Conservation (phyloP, 1,284 basidiomycete genomes). For the Puccinia novopanici region DNA sequence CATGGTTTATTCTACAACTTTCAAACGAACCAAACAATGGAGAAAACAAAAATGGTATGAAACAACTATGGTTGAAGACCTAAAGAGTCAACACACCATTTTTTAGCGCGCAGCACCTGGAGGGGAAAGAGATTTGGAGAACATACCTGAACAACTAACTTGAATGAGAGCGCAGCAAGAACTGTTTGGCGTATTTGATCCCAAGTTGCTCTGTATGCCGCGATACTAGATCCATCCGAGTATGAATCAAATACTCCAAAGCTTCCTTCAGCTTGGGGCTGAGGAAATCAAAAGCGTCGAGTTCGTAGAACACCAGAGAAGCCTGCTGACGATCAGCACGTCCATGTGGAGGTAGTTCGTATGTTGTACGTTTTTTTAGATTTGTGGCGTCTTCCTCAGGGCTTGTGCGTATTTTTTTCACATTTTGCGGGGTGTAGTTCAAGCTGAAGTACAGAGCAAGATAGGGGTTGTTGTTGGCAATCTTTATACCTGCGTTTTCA, state of each 20-base stretch:
- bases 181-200: slow-evolving; percentile 10
- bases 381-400: too few relatives aligned
- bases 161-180: slow-evolving; percentile 6
- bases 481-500: neutral
- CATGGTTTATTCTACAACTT: too few relatives aligned
- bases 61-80: slow-evolving; percentile 4
- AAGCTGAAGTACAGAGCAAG: neutral
- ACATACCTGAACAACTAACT: slow-evolving; percentile 13
- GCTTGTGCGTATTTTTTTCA: neutral
- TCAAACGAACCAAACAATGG: neutral
- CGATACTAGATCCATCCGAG: neutral
- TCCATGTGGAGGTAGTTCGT: neutral
- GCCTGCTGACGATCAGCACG: neutral
- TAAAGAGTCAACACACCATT: neutral
- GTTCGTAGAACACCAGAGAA: neutral
- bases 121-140: neutral
- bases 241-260: neutral
- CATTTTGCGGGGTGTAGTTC: neutral
- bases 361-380: too few relatives aligned
- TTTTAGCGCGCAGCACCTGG: neutral
- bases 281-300: slow-evolving; percentile 10
- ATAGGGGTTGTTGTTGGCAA: neutral
- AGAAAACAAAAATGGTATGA: slow-evolving; percentile 3
- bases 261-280: slow-evolving; percentile 3
- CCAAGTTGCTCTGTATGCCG: neutral